Evolutionary conservation across 805 yeast genomes (phyloP).

Genomic region (Saturnispora hagleri): DNA sequence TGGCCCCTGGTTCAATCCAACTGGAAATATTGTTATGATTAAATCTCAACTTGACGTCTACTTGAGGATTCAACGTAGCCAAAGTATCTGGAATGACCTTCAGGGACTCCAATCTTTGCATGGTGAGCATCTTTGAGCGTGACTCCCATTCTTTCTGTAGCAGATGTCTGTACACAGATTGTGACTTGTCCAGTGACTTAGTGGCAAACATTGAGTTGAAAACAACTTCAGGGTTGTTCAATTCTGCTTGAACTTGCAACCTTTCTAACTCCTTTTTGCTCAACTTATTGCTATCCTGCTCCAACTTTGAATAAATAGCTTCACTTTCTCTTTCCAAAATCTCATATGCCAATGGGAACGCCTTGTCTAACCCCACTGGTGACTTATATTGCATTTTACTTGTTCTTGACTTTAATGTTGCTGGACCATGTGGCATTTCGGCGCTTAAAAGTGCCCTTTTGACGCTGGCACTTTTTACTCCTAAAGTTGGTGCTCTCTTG

Average conservation of each 20-base stretch:
- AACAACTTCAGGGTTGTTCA: constrained; percentile 74
- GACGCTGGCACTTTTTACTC: constrained; percentile 21
- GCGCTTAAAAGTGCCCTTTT: constrained; percentile 26
- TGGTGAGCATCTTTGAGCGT: constrained; percentile 61
- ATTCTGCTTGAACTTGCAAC: constrained; percentile 53
- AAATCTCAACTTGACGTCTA: constrained; percentile 66
- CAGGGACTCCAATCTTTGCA: constrained; percentile 87
- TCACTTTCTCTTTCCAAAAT: constrained; percentile 41
- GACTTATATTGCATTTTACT: constrained; percentile 48
- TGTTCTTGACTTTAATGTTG: constrained; percentile 35
- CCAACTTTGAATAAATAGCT: constrained; percentile 31
- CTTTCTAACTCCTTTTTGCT: constrained; percentile 19
- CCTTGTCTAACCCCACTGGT: constrained; percentile 62
- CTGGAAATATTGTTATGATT: constrained; percentile 49
- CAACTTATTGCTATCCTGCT: constrained; percentile 25
- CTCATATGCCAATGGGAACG: constrained; percentile 61
- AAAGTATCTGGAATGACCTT: constrained; percentile 88
- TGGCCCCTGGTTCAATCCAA: constrained; percentile 73
- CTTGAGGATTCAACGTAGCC: constrained; percentile 78
- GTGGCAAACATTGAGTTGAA: constrained; percentile 48
- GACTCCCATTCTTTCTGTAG: constrained; percentile 65
- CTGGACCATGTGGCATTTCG: constrained; percentile 40
- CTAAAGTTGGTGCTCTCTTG: constrained; percentile 26
- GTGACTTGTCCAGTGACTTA: constrained; percentile 49
- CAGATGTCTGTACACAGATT: constrained; percentile 72